phyloP scores from a whole-genome alignment of 1,284 basidiomycete genomes.

The Pseudozyma pruni region DNA sequence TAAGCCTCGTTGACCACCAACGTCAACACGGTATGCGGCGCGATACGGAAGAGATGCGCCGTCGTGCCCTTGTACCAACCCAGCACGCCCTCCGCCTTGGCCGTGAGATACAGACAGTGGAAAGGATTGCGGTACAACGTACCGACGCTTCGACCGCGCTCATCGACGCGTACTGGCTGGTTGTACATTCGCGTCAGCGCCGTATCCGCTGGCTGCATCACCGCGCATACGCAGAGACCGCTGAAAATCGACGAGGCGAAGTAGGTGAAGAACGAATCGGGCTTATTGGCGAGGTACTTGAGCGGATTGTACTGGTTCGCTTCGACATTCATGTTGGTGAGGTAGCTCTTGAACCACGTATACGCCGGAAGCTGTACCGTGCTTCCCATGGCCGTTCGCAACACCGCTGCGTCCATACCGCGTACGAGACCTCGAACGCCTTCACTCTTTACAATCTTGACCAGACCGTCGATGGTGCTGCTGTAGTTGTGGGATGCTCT shows the following conservation, averaged over 20 bases:
- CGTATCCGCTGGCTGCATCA: slow-evolving; percentile 71
- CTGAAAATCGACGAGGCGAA: slow-evolving; percentile 87
- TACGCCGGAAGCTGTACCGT: slow-evolving; percentile 96
- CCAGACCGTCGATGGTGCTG: slow-evolving; percentile 81
- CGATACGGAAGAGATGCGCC: slow-evolving; percentile 64
- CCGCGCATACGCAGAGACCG: slow-evolving; percentile 80
- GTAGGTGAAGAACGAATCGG: slow-evolving; percentile 86
- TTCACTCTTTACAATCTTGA: slow-evolving; percentile 82
- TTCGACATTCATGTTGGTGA: slow-evolving; percentile 54
- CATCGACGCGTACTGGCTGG: slow-evolving; percentile 70
- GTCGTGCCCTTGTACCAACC: slow-evolving; percentile 71
- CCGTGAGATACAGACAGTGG: slow-evolving; percentile 95
- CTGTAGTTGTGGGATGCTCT: slow-evolving; percentile 93
- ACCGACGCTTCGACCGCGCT: slow-evolving; percentile 43
- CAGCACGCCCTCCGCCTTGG: slow-evolving; percentile 85
- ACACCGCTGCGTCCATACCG: slow-evolving; percentile 90
- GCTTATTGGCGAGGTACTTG: slow-evolving; percentile 55
- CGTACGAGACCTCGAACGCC: slow-evolving; percentile 82
- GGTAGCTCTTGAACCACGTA: slow-evolving; percentile 75
- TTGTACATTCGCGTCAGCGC: slow-evolving; percentile 96
- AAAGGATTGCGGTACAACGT: slow-evolving; percentile 76
- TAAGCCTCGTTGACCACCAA: slow-evolving; percentile 58
- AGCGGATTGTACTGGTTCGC: slow-evolving; percentile 68
- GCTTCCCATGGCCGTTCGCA: slow-evolving; percentile 92
- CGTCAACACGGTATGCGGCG: slow-evolving; percentile 65